Percentiles rank a stretch among this genome's conserved stretches.
Evolutionary conservation across 202 grass and related monocot genomes (phyloP).

Genomic region (Musa balbisiana): DNA sequence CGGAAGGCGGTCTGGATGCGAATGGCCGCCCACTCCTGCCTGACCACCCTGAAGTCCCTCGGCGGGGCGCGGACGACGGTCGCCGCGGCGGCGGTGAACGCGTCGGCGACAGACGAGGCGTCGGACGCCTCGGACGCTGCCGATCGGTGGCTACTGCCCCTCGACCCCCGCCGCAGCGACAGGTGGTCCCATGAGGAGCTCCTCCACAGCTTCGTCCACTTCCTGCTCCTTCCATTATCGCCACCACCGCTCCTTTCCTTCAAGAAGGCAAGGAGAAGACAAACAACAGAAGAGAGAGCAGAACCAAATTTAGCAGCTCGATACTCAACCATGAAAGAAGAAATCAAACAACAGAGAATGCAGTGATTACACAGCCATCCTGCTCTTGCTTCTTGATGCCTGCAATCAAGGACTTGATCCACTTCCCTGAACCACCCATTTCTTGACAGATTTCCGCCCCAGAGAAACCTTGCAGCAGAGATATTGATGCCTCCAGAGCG

Average conservation of each 20-base stretch:
- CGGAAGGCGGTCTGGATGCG: conserved; percentile 94
- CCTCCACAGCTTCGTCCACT: conserved; percentile 81
- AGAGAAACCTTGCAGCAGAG: background rate
- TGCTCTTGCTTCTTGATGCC: conserved; percentile 72
- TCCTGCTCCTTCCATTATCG: conserved; percentile 37
- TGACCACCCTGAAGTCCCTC: conserved; percentile 82
- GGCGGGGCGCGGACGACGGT: conserved; percentile 58
- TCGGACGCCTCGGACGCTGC: conserved; percentile 57
- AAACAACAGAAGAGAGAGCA: background rate
- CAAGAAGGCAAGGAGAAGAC: background rate
- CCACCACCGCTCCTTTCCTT: conserved; percentile 43
- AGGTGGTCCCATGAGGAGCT: conserved; percentile 57
- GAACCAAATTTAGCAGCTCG: background rate
- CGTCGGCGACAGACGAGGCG: conserved; percentile 23
- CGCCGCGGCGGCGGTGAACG: conserved; percentile 30
- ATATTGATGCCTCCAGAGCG: background rate
- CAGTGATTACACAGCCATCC: conserved; percentile 45
- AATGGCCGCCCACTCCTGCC: conserved; percentile 82
- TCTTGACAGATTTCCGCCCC: background rate
- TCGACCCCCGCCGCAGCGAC: conserved; percentile 32
- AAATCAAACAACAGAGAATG: background rate
- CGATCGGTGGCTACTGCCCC: conserved; percentile 35
- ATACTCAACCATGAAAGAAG: background rate
- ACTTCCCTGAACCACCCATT: conserved; percentile 72
- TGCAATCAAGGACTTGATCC: conserved; percentile 69